Conservation (phyloP, 176 grass and related monocot species). For the Triticum monococcum region DNA sequence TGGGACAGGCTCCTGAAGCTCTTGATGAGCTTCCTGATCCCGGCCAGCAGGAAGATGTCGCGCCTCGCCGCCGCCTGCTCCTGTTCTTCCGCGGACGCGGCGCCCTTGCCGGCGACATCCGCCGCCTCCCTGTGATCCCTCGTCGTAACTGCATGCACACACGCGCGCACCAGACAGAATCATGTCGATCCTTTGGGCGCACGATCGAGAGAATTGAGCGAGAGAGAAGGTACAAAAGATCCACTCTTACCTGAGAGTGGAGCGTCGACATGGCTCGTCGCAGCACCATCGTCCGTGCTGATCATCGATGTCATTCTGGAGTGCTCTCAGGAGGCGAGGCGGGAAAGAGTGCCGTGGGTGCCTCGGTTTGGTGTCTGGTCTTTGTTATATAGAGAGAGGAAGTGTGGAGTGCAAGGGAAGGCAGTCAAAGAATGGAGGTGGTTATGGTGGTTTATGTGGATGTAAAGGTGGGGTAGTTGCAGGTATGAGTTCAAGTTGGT, state of each 20-base stretch:
- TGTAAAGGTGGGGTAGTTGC: conserved; percentile 31
- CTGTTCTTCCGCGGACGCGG: not conserved
- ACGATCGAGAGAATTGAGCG: not conserved
- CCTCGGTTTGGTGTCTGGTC: conserved; percentile 31
- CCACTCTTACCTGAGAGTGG: conserved; percentile 18
- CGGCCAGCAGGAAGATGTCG: conserved; percentile 43
- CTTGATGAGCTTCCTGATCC: conserved; percentile 73
- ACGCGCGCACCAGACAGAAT: not conserved
- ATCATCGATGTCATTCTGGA: conserved; percentile 16
- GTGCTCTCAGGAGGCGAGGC: not conserved
- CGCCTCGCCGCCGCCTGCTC: not conserved
- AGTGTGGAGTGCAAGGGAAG: conserved; percentile 79
- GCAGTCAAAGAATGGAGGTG: conserved; percentile 60
- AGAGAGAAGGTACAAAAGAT: too few species aligned
- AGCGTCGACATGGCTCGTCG: not conserved
- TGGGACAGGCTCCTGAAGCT: conserved; percentile 72
- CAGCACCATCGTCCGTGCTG: not conserved
- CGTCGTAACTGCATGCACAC: not conserved
- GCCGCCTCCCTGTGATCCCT: not conserved
- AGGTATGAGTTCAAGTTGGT: conserved; percentile 23
- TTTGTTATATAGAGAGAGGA: conserved; percentile 36
- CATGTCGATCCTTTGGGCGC: not conserved
- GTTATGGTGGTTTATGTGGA: conserved; percentile 65
- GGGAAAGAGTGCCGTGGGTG: conserved; percentile 19
- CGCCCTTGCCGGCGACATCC: not conserved